Conservation (phyloP, 139 green algal species). For the Yamagishiella unicocca region DNA sequence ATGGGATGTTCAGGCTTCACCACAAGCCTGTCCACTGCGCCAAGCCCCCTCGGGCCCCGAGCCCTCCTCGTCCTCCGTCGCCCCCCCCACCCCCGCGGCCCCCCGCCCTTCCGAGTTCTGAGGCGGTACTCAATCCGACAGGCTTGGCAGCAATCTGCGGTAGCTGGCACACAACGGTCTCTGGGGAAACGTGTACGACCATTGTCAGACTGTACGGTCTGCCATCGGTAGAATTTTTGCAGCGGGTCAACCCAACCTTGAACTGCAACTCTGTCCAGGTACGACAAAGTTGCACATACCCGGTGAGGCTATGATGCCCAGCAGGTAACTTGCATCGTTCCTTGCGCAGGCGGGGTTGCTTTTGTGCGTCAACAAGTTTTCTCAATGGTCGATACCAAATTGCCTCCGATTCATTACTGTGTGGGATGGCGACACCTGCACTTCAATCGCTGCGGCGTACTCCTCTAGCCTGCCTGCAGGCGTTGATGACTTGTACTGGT, state of each 20-base stretch:
- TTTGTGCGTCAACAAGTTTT: not conserved
- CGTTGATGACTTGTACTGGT: too few species aligned
- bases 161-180: not conserved
- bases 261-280: not conserved
- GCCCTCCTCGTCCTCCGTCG: too few species aligned
- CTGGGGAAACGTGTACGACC: not conserved
- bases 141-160: too few species aligned
- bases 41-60: too few species aligned
- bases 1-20: not conserved
- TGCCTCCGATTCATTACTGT: not conserved
- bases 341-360: not conserved
- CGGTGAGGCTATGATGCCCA: too few species aligned
- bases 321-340: too few species aligned
- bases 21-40: not conserved
- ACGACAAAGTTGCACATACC: not conserved
- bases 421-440: not conserved
- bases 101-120: not conserved
- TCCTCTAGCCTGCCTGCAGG: too few species aligned
- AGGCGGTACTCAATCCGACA: too few species aligned
- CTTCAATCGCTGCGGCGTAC: not conserved
- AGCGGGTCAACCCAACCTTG: not conserved
- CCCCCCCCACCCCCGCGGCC: not conserved
- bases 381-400: not conserved
- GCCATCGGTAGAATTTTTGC: not conserved
- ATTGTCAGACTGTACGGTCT: not conserved